These are phyloP conservation scores for Apiospora sp. DNA, from an alignment of 2,329 filamentous ascomycete genomes.

Conservation along the genomic window DNA sequence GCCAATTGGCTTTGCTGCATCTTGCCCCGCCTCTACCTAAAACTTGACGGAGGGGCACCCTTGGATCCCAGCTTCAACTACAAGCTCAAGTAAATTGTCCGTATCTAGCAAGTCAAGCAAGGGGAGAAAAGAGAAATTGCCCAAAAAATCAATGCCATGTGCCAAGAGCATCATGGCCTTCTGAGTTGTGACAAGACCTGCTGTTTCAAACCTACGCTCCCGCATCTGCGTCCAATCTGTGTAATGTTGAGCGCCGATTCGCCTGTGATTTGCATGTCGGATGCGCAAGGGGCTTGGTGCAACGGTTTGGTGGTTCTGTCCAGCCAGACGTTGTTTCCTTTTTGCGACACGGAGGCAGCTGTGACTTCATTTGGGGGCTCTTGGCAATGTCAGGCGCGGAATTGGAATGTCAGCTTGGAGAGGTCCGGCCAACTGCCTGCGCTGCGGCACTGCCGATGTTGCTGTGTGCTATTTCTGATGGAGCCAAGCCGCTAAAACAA, in stretches of 20 bases:
- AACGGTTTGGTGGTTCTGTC: neutral
- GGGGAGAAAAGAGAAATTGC: neutral
- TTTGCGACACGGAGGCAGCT: neutral
- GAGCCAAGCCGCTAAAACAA: neutral
- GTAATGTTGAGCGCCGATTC: slow-evolving; percentile 8
- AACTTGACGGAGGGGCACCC: neutral
- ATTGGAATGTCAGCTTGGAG: neutral
- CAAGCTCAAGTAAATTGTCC: neutral
- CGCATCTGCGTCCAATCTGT: neutral
- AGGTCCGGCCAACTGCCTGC: neutral
- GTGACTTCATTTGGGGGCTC: neutral
- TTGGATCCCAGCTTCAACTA: neutral
- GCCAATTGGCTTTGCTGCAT: neutral
- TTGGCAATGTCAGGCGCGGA: neutral
- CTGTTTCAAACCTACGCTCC: slow-evolving; percentile 13
- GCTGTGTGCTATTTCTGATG: neutral
- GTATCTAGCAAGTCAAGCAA: too few species aligned
- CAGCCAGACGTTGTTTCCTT: neutral
- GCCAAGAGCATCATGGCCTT: neutral
- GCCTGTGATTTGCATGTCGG: neutral
- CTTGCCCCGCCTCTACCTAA: neutral
- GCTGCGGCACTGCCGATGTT: neutral
- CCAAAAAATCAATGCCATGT: neutral
- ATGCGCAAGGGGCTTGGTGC: neutral
- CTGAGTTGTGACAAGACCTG: slow-evolving; percentile 17